A percentile compares a stretch with the other conserved stretches of the same genome.
Evolutionary conservation across 129 eudicot genomes (phyloP).

Genomic region (Scalesia atractyloides): DNA sequence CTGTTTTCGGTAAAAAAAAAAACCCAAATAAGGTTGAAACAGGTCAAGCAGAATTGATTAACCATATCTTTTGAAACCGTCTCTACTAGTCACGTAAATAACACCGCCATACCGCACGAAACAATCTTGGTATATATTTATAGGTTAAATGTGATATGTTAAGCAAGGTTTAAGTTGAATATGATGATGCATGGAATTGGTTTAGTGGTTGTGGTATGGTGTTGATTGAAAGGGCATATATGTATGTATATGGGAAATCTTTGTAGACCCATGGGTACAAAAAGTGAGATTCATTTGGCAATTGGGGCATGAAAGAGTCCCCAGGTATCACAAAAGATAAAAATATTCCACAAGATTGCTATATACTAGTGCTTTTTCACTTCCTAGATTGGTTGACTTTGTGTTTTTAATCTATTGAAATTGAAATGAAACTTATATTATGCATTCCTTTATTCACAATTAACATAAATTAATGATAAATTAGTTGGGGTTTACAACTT

Average conservation of each 20-base stretch:
- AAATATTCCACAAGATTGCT: slow-evolving; percentile 22
- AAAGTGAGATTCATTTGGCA: slow-evolving; percentile 30
- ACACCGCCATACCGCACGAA: too few relatives aligned
- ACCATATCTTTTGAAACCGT: too few relatives aligned
- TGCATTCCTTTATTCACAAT: not conserved
- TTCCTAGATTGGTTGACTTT: slow-evolving; percentile 20
- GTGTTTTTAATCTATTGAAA: not conserved
- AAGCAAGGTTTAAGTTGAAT: not conserved
- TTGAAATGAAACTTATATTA: not conserved
- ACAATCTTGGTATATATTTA: not conserved
- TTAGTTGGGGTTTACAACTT: too few relatives aligned
- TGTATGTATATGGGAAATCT: not conserved
- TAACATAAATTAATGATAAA: too few relatives aligned
- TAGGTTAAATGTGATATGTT: not conserved
- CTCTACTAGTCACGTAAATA: not conserved
- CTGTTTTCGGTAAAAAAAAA: too few relatives aligned
- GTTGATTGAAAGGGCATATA: slow-evolving; percentile 13
- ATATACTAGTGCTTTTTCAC: slow-evolving; percentile 22
- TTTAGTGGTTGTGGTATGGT: slow-evolving; percentile 8
- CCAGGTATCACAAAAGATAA: not conserved
- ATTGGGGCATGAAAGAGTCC: slow-evolving; percentile 17
- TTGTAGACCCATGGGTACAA: slow-evolving; percentile 30
- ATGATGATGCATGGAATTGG: not conserved
- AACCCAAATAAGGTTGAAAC: too few relatives aligned
- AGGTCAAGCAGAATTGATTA: too few relatives aligned